Percentiles rank a stretch among this genome's conserved stretches.
Evolutionary conservation across 164 flowering plant species (phyloP).

Genomic region (Dillenia turbinata): DNA sequence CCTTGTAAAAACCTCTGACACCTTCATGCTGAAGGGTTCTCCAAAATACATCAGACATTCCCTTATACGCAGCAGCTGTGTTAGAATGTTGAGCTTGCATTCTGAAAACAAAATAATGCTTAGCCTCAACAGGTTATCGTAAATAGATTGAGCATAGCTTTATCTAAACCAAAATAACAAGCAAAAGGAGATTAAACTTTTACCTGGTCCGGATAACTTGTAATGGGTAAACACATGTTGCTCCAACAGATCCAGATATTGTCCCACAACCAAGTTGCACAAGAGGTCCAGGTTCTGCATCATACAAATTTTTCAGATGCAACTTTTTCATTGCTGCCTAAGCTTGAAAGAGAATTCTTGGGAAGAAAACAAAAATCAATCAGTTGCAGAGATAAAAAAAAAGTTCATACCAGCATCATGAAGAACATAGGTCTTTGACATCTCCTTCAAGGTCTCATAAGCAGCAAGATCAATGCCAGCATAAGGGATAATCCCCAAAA

Average conservation of each 20-base stretch:
- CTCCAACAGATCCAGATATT: constrained; percentile 92
- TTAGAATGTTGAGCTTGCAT: constrained; percentile 73
- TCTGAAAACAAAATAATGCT: constrained; percentile 33
- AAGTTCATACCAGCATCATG: constrained; percentile 52
- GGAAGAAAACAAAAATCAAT: not conserved
- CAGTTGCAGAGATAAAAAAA: not conserved
- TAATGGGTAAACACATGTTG: constrained; percentile 93
- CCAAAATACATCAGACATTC: constrained; percentile 83
- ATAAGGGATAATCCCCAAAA: constrained; percentile 93
- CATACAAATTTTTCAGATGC: not conserved
- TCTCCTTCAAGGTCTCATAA: constrained; percentile 87
- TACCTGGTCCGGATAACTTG: constrained; percentile 98
- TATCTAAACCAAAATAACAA: not conserved
- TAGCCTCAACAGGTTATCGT: not conserved
- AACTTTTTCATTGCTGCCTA: not conserved
- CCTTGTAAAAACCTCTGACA: constrained; percentile 78
- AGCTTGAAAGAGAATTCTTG: not conserved
- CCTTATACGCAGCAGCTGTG: constrained; percentile 36
- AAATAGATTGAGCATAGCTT: not conserved
- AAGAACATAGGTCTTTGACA: constrained; percentile 74
- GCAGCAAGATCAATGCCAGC: constrained; percentile 97
- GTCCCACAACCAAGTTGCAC: constrained; percentile 94
- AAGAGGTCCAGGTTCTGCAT: constrained; percentile 70
- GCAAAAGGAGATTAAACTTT: not conserved
- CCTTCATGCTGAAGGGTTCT: constrained; percentile 70